A percentile compares a stretch with the other conserved stretches of the same genome.
phyloP scores from a whole-genome alignment of 331 rosid species.

The Quercus tomentella region DNA sequence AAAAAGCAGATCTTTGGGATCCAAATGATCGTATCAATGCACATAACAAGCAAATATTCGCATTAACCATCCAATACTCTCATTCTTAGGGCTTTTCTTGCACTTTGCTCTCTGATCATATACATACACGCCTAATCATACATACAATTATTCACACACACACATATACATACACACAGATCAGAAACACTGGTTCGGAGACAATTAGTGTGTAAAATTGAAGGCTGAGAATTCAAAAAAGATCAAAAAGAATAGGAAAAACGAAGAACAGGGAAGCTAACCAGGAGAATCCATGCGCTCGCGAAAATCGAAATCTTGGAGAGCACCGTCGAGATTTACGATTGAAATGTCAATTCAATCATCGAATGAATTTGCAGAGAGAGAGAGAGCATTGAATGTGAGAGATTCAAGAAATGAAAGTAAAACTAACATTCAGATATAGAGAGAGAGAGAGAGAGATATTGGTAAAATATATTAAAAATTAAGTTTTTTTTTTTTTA shows the following conservation, averaged over 20 bases:
- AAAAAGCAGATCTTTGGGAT: background rate
- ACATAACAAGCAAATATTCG: background rate
- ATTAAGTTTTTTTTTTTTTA: too few species aligned
- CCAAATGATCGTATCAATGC: background rate
- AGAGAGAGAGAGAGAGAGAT: background rate
- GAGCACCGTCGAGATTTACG: background rate
- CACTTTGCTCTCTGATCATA: too few species aligned
- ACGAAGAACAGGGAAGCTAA: background rate
- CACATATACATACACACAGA: background rate
- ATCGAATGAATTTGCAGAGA: background rate
- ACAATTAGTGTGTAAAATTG: background rate
- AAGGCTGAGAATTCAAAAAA: background rate
- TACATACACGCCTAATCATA: too few species aligned
- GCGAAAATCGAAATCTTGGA: background rate
- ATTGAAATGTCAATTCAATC: background rate
- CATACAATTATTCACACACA: background rate
- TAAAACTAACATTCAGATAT: too few species aligned
- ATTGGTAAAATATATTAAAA: too few species aligned
- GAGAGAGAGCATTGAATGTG: background rate
- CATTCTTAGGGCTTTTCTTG: background rate
- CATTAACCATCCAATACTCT: background rate
- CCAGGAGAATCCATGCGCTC: constrained; percentile 7
- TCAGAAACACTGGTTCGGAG: background rate
- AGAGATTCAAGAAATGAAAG: background rate
- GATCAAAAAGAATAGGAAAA: background rate